Base-by-base conservation (phyloP, 129 eudicot species). In the Sambucus nigra region DNA sequence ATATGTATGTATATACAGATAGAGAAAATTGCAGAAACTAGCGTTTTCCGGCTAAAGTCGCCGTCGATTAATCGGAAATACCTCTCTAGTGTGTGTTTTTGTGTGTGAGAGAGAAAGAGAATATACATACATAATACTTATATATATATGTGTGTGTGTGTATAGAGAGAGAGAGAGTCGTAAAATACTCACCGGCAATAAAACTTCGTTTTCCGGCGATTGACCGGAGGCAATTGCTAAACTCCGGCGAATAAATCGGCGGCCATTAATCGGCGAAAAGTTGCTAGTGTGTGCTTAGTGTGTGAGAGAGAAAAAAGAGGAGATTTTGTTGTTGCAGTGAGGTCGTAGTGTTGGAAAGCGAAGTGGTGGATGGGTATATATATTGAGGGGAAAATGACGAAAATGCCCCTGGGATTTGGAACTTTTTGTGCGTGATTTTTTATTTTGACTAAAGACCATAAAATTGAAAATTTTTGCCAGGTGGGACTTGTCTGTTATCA, bases 401-500 rank as follows among this genome's bases (percentile, higher is more conserved):
- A 59, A 59, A 53, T 81, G 51, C 65, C 89, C 89, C 69, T 66
- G 47, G 42, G 76, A 67, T 74, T 79, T 74, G 72, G 67, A 54
- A 51, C 65, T 44, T 51, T 63, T 57, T 47, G 45, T 52, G 48
- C 32, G 53, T 47, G 52, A 33, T 51, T 38, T 67, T 44, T 25
- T 67, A 42, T 49, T 57, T 67, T 29, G 40, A 27, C 14, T 15
- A 10, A 31, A 16, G n/a, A 26, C 14, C 12, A 27, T 49, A 47
- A 48, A 66, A 29, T 24, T 26, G 47, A 31, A 32, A 47, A 39
- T 47, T 19, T 2, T 35, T 35, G 42, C 42, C 42, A 35, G 42
- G 12, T 23, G 10, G 55, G 29, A 9, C 24, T 24, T 50, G 18
- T 5, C 32, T 23, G 29, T 11, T 25, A 22, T 1, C 15, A 23